Conservation (phyloP, 805 yeast genomes). For the Wickerhamiella alocasiicola region DNA sequence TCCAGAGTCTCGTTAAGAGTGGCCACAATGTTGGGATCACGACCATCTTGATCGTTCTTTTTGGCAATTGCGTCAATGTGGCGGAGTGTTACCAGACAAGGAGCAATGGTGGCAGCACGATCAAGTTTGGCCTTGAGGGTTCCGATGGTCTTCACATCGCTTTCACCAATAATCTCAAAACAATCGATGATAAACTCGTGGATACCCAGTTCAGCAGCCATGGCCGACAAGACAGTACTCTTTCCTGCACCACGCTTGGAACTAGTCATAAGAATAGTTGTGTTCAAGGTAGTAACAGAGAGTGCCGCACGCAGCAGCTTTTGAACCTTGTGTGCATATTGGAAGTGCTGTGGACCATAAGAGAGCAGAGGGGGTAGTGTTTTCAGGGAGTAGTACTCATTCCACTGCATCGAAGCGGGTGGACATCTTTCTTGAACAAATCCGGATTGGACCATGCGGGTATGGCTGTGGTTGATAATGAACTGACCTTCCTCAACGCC, state of each 20-base stretch:
- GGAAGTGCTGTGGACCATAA: constrained; percentile 31
- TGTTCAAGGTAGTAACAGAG: constrained; percentile 34
- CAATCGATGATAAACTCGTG: constrained; percentile 61
- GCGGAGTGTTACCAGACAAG: constrained; percentile 41
- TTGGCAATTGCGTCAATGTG: constrained; percentile 70
- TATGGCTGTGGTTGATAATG: constrained; percentile 52
- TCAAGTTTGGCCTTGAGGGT: constrained; percentile 65
- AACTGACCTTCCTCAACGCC: constrained; percentile 32
- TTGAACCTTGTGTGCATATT: constrained; percentile 38
- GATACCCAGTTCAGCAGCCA: constrained; percentile 48
- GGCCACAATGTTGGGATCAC: constrained; percentile 28
- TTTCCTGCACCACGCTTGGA: constrained; percentile 72
- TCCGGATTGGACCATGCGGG: constrained; percentile 62
- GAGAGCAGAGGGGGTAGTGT: constrained; percentile 24
- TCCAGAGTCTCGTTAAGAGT: constrained; percentile 47
- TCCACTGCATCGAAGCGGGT: constrained; percentile 32
- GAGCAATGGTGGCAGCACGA: constrained; percentile 36
- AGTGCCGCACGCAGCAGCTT: constrained; percentile 42
- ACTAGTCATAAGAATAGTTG: constrained; percentile 57
- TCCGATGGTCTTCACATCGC: constrained; percentile 71
- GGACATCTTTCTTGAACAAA: constrained; percentile 29
- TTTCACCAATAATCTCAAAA: constrained; percentile 51
- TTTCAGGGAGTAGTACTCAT: constrained; percentile 35
- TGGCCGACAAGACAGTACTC: constrained; percentile 43
- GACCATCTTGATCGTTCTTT: constrained; percentile 48